Percentiles rank a stretch among this genome's conserved stretches.
These are phyloP conservation scores for Rhodotorula mucilaginosa DNA, from an alignment of 1,284 basidiomycete species.

Conservation along the genomic window DNA sequence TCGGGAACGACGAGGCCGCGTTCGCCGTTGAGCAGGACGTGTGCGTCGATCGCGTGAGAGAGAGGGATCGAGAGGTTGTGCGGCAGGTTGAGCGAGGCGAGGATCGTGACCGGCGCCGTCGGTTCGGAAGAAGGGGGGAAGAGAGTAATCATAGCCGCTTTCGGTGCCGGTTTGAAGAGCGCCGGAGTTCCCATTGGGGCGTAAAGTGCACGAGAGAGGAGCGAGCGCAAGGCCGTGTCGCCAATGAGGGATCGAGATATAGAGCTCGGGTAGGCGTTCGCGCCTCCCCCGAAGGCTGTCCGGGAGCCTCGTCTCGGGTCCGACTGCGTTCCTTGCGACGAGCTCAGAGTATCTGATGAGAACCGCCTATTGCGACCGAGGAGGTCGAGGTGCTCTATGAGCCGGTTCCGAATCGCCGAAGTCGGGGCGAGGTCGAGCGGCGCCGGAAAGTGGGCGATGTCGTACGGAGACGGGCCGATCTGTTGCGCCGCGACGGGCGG, in stretches of 20 bases:
- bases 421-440: slow-evolving; percentile 15
- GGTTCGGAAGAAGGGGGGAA: slow-evolving; percentile 7
- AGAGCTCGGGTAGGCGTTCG: neutral
- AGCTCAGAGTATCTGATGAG: neutral
- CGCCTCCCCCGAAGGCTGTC: neutral
- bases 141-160: slow-evolving; percentile 20
- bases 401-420: slow-evolving; percentile 34
- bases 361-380: slow-evolving; percentile 10
- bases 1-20: slow-evolving; percentile 39
- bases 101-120: slow-evolving; percentile 29
- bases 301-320: neutral
- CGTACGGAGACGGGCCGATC: slow-evolving; percentile 32
- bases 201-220: slow-evolving; percentile 27
- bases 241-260: neutral
- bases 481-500: slow-evolving; percentile 21
- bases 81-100: slow-evolving; percentile 42
- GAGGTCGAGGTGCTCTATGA: slow-evolving; percentile 41
- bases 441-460: slow-evolving; percentile 25
- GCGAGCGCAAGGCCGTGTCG: slow-evolving; percentile 34
- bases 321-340: neutral
- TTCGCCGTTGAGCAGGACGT: slow-evolving; percentile 38
- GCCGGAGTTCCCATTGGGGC: slow-evolving; percentile 26
- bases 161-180: slow-evolving; percentile 34
- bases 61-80: slow-evolving; percentile 30
- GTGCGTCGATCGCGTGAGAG: slow-evolving; percentile 38